Percentiles rank a stretch among this genome's conserved stretches.
These are phyloP conservation scores for Boletus huronensis DNA, from an alignment of 768 basidiomycete genomes.

Conservation along the genomic window DNA sequence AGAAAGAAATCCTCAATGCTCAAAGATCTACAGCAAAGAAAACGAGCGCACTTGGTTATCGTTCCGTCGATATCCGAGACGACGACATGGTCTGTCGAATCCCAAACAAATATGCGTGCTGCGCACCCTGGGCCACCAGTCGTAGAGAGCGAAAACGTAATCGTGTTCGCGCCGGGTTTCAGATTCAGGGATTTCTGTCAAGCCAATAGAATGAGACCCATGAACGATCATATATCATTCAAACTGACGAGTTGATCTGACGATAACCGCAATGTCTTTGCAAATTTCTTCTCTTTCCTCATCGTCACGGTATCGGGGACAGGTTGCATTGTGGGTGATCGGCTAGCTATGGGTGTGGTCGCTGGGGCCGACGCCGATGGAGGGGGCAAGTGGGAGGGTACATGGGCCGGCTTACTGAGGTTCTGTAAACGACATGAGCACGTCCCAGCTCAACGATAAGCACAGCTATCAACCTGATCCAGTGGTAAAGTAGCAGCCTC, in stretches of 20 bases:
- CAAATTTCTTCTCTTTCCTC: constrained; percentile 54
- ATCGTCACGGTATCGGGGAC: constrained; percentile 10
- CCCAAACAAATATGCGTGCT: constrained; percentile 94
- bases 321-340: constrained; percentile 29
- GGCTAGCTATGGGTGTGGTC: constrained; percentile 37
- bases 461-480: constrained; percentile 18
- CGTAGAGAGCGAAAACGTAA: constrained; percentile 89
- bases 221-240: not conserved
- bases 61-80: constrained; percentile 99
- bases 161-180: constrained; percentile 82
- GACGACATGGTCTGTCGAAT: constrained; percentile 84
- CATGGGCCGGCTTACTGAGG: not conserved
- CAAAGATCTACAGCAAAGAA: not conserved
- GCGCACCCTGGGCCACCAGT: constrained; percentile 81
- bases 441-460: not conserved
- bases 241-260: constrained; percentile 85
- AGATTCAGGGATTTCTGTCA: constrained; percentile 78
- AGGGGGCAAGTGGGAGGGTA: constrained; percentile 4
- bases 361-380: constrained; percentile 44
- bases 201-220: not conserved
- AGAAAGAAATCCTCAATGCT: not conserved
- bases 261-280: constrained; percentile 88
- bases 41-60: constrained; percentile 82
- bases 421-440: constrained; percentile 16
- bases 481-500: constrained; percentile 23